A percentile compares a stretch with the other conserved stretches of the same genome.
These are phyloP conservation scores for Ceratonia siliqua DNA, from an alignment of 306 rosid species.

Conservation along the genomic window DNA sequence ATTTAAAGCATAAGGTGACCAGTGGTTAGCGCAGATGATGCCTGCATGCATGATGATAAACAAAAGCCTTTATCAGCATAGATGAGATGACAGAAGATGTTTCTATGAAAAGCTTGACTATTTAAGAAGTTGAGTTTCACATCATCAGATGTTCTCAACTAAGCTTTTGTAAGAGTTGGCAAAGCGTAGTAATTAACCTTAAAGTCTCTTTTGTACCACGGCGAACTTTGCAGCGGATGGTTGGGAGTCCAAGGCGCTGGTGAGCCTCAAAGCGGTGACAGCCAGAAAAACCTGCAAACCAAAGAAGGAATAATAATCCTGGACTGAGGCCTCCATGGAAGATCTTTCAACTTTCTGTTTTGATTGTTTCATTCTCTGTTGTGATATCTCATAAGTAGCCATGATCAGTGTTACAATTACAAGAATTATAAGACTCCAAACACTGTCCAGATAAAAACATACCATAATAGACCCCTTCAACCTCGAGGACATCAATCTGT, in stretches of 20 bases:
- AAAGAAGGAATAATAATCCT: neutral
- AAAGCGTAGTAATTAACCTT: slow-evolving; percentile 45
- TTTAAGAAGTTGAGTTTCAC: too few species aligned
- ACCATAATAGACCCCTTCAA: slow-evolving; percentile 91
- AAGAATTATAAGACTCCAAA: neutral
- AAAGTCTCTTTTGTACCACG: slow-evolving; percentile 93
- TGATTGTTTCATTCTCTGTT: neutral
- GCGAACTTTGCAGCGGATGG: slow-evolving; percentile 89
- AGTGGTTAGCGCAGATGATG: slow-evolving; percentile 75
- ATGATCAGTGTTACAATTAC: neutral
- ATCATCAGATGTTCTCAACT: too few species aligned
- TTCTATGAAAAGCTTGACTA: too few species aligned
- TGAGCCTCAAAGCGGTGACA: slow-evolving; percentile 98
- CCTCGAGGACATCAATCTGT: slow-evolving; percentile 98
- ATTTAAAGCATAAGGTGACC: neutral
- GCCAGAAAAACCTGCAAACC: slow-evolving; percentile 77
- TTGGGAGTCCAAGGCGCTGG: slow-evolving; percentile 85
- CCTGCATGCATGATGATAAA: slow-evolving; percentile 62
- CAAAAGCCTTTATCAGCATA: neutral
- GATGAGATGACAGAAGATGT: neutral
- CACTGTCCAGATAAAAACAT: slow-evolving; percentile 24
- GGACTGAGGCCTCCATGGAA: neutral
- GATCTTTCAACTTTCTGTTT: neutral
- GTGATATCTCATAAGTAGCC: neutral
- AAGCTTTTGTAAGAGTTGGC: slow-evolving; percentile 8